Evolutionary conservation across 2,329 filamentous ascomycete species (phyloP).

Genomic region (Aspergillus sp.): DNA sequence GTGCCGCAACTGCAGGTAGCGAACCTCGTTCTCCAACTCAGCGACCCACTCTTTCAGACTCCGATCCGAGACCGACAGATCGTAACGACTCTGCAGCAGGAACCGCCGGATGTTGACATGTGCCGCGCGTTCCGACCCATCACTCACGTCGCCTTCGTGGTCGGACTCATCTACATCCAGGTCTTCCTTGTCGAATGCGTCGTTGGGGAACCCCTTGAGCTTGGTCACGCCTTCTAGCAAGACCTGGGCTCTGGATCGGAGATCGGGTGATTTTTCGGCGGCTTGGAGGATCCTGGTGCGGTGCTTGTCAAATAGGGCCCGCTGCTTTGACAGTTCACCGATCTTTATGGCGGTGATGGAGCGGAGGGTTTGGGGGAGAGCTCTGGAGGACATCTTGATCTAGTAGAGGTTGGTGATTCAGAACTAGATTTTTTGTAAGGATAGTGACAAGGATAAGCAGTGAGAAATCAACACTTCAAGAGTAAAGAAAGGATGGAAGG

Average conservation of each 20-base stretch:
- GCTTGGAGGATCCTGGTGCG: constrained; percentile 45
- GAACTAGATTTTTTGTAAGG: neutral
- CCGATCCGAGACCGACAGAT: constrained; percentile 52
- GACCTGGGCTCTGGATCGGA: constrained; percentile 31
- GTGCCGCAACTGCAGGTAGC: constrained; percentile 54
- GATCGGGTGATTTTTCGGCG: constrained; percentile 26
- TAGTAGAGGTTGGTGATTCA: neutral
- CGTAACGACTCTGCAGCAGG: constrained; percentile 54
- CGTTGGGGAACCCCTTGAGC: constrained; percentile 37
- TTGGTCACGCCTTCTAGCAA: constrained; percentile 40
- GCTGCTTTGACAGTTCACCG: constrained; percentile 55
- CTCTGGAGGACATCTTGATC: constrained; percentile 31
- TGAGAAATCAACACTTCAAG: neutral
- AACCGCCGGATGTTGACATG: constrained; percentile 52
- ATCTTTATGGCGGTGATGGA: constrained; percentile 59
- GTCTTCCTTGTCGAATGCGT: constrained; percentile 37
- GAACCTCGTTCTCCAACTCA: constrained; percentile 48
- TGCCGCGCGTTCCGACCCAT: constrained; percentile 24
- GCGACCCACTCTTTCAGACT: constrained; percentile 50
- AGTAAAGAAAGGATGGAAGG: neutral
- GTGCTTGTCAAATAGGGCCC: constrained; percentile 48
- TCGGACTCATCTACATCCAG: constrained; percentile 13
- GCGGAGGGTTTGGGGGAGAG: constrained; percentile 54
- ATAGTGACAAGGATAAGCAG: neutral
- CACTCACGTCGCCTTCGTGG: constrained; percentile 6